Conservation (phyloP, 1,284 basidiomycete species). For the Lentinula novae-zelandiae region DNA sequence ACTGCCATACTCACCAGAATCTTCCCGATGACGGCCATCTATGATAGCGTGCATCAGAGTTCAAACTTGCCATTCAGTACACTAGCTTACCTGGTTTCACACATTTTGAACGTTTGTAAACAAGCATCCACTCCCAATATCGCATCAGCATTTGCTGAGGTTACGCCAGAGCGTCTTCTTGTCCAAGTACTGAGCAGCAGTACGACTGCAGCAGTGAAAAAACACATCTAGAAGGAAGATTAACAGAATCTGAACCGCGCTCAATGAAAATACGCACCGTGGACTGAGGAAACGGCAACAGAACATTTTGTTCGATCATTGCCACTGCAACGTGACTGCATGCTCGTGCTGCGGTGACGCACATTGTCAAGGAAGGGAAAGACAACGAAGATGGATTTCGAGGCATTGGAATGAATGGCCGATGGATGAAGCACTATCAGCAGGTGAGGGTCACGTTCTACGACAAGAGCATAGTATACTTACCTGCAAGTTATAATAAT, state of each 20-base stretch:
- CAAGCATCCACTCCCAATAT: conserved; percentile 54
- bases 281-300: conserved; percentile 28
- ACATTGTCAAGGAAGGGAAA: conserved; percentile 65
- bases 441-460: not conserved
- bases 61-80: not conserved
- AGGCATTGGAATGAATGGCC: conserved; percentile 65
- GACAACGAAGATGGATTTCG: conserved; percentile 37
- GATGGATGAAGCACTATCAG: conserved; percentile 45
- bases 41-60: not conserved
- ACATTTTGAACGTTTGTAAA: conserved; percentile 43
- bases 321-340: conserved; percentile 56
- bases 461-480: not conserved
- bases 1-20: conserved; percentile 26
- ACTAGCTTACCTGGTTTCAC: conserved; percentile 36
- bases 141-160: conserved; percentile 40
- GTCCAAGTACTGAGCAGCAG: conserved; percentile 62
- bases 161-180: conserved; percentile 42
- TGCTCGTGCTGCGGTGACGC: conserved; percentile 63
- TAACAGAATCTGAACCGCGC: not conserved
- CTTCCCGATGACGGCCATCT: conserved; percentile 42
- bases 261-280: conserved; percentile 26
- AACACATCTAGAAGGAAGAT: not conserved
- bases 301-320: conserved; percentile 27
- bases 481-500: conserved; percentile 56
- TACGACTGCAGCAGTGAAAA: conserved; percentile 41